Conservation (phyloP, 225 moss, liverwort and hornwort species). For the Straminergon stramineum region DNA sequence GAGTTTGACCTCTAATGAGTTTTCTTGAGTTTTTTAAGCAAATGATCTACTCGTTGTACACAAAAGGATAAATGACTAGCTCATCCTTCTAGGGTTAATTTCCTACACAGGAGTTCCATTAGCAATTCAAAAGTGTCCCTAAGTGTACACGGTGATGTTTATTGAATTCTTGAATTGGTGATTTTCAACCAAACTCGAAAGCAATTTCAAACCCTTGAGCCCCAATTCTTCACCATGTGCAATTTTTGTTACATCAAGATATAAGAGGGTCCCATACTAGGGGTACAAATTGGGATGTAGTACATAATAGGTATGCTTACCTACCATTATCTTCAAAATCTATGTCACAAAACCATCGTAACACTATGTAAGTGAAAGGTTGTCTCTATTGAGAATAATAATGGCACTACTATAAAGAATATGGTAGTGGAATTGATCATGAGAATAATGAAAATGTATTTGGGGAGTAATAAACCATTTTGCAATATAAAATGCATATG, state of each 20-base stretch:
- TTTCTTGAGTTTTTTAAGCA: too few relatives aligned
- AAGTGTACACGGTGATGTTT: background rate
- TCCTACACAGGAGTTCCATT: rapidly evolving
- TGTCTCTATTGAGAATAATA: background rate
- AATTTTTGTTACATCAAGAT: background rate
- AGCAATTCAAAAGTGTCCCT: background rate
- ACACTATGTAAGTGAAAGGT: background rate
- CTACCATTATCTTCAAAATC: background rate
- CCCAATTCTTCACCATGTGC: rapidly evolving
- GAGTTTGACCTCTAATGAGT: too few relatives aligned
- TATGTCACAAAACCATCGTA: background rate
- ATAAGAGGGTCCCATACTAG: background rate
- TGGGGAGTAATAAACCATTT: background rate
- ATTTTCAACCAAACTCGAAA: background rate
- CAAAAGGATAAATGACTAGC: too few relatives aligned
- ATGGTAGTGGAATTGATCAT: background rate
- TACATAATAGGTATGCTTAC: background rate
- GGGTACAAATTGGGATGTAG: rapidly evolving
- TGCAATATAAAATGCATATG: background rate
- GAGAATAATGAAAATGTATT: background rate
- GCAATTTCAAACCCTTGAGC: background rate
- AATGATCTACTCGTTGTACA: rapidly evolving
- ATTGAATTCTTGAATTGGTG: background rate
- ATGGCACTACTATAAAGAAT: too few relatives aligned
- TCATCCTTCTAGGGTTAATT: background rate